A percentile compares a stretch with the other conserved stretches of the same genome.
Conservation (phyloP, 306 rosid genomes). For the Lagenaria siceraria region DNA sequence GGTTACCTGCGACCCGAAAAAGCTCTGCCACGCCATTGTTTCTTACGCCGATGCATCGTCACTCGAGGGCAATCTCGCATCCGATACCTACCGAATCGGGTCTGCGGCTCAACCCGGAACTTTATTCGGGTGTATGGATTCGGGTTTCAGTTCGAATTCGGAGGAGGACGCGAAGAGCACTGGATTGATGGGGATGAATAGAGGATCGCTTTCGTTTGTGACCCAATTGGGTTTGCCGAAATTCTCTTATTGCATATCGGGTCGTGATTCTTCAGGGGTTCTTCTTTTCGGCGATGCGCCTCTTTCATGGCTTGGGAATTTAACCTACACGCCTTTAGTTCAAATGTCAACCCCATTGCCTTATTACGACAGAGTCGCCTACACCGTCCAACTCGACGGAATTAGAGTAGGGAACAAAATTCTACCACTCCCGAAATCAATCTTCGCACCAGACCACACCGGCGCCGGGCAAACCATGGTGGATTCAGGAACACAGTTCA, state of each 20-base stretch:
- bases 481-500: conserved; percentile 82
- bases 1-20: conserved; percentile 47
- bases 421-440: conserved; percentile 29
- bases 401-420: conserved; percentile 34
- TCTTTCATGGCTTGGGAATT: conserved; percentile 40
- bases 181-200: conserved; percentile 82
- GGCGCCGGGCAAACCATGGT: conserved; percentile 93
- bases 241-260: conserved; percentile 81
- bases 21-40: conserved; percentile 55
- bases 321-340: conserved; percentile 62
- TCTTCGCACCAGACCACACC: conserved; percentile 53
- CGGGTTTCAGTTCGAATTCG: conserved; percentile 58
- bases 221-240: conserved; percentile 50
- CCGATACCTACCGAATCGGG: conserved; percentile 40
- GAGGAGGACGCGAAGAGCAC: conserved; percentile 66
- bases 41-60: conserved; percentile 70
- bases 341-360: conserved; percentile 56
- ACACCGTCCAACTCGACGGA: conserved; percentile 58
- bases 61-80: conserved; percentile 68
- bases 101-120: conserved; percentile 32
- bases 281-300: conserved; percentile 49
- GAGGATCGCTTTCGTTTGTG: conserved; percentile 60
- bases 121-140: conserved; percentile 70
- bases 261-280: conserved; percentile 46
- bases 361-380: conserved; percentile 70